Conservation (phyloP, 164 flowering plant genomes). For the Chimonanthus praecox region DNA sequence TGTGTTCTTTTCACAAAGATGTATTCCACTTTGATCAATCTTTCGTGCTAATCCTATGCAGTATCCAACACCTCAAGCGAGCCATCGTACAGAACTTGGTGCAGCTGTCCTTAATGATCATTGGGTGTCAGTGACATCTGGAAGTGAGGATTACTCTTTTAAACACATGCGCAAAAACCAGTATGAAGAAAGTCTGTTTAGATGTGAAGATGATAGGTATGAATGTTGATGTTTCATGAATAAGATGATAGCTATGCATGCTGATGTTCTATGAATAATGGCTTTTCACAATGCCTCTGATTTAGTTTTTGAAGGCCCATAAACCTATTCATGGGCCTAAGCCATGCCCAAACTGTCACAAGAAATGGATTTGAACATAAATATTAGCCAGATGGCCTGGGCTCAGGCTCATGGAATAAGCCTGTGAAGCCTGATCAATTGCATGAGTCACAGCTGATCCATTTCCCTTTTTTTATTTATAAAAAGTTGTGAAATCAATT, state of each 20-base stretch:
- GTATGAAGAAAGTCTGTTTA: conserved; percentile 95
- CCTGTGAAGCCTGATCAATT: no score
- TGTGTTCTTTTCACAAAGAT: neutral
- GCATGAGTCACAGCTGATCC: neutral
- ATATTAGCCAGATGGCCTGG: no score
- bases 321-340: no score
- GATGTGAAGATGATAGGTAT: conserved; percentile 99
- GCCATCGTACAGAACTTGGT: conserved; percentile 81
- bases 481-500: no score
- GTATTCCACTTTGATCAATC: neutral
- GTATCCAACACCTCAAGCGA: conserved; percentile 83
- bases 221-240: neutral
- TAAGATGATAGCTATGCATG: no score
- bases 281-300: neutral
- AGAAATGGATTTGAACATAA: no score
- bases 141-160: conserved; percentile 97
- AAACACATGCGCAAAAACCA: conserved; percentile 99
- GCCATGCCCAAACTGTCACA: no score
- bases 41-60: conserved; percentile 26
- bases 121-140: conserved; percentile 98
- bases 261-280: neutral
- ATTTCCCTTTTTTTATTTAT: no score
- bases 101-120: conserved; percentile 82
- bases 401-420: no score
- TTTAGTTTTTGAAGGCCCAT: no score